Conservation (phyloP, 2,329 filamentous ascomycete species). For the Beauveria sp. region DNA sequence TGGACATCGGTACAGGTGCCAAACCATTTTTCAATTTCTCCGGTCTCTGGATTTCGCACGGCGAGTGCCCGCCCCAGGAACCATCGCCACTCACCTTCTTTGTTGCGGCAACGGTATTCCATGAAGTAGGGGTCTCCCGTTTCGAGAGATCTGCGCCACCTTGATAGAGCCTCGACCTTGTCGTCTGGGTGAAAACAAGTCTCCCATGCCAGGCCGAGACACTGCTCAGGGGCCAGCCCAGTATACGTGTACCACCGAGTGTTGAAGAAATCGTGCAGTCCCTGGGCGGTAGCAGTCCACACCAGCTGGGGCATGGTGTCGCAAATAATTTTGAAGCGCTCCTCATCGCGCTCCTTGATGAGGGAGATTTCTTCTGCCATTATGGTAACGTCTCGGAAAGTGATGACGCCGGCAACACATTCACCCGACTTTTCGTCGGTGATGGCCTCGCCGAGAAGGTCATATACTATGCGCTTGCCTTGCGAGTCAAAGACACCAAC, state of each 20-base stretch:
- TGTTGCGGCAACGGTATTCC: conserved; percentile 62
- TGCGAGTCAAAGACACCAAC: conserved; percentile 55
- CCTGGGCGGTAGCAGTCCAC: conserved; percentile 64
- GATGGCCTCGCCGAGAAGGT: conserved; percentile 60
- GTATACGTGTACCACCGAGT: conserved; percentile 76
- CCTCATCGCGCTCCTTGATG: conserved; percentile 63
- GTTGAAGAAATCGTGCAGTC: conserved; percentile 65
- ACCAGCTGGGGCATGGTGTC: conserved; percentile 66
- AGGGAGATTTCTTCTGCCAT: conserved; percentile 62
- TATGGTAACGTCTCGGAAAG: conserved; percentile 64
- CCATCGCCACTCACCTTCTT: conserved; percentile 68
- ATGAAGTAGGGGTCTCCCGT: conserved; percentile 63
- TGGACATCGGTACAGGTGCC: conserved; percentile 77
- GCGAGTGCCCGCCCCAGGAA: conserved; percentile 68
- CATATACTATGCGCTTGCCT: conserved; percentile 49
- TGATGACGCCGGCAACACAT: conserved; percentile 64
- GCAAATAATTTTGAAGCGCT: conserved; percentile 67
- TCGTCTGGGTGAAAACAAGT: conserved; percentile 65
- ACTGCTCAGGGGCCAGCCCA: conserved; percentile 54
- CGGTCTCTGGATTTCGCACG: conserved; percentile 55
- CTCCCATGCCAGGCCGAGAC: conserved; percentile 55
- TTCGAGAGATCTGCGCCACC: conserved; percentile 54
- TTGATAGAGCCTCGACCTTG: conserved; percentile 41
- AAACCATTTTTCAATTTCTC: conserved; percentile 70
- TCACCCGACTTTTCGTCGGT: conserved; percentile 60